Evolutionary conservation across 257 asterid genomes (phyloP).

Genomic region (Perilla frutescens): DNA sequence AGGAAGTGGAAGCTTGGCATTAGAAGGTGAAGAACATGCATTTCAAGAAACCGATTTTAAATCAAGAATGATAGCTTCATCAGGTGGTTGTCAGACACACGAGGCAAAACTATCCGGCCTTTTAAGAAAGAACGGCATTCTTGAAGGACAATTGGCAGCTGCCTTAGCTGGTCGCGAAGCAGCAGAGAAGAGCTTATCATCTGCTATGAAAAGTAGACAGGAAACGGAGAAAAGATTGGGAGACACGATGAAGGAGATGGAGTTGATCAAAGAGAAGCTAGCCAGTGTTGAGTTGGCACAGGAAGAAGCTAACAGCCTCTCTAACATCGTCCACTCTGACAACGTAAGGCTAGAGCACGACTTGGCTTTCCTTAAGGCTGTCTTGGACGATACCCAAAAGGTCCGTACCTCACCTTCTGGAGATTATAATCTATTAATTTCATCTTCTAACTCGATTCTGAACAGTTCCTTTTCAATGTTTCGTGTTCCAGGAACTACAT

Average conservation of each 20-base stretch:
- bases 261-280: conserved; percentile 84
- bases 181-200: conserved; percentile 66
- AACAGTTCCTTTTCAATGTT: conserved; percentile 14
- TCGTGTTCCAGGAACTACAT: conserved; percentile 77
- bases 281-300: conserved; percentile 79
- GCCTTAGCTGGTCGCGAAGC: conserved; percentile 74
- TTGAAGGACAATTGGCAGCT: conserved; percentile 81
- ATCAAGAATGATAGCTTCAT: conserved; percentile 55
- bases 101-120: conserved; percentile 76
- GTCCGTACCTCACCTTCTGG: conserved; percentile 40
- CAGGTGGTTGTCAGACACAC: conserved; percentile 59
- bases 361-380: conserved; percentile 94
- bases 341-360: conserved; percentile 97
- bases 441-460: conserved; percentile 10
- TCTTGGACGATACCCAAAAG: conserved; percentile 96
- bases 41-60: conserved; percentile 63
- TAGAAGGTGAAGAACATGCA: conserved; percentile 54
- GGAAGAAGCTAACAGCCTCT: conserved; percentile 85
- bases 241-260: conserved; percentile 77
- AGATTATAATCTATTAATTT: conserved; percentile 6
- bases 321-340: conserved; percentile 95
- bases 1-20: conserved; percentile 58
- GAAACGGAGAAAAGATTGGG: conserved; percentile 74
- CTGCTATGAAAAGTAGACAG: conserved; percentile 68
- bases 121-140: conserved; percentile 61